Evolutionary conservation across 2,329 filamentous ascomycete species (phyloP).

Genomic region (Orbilia quercus): DNA sequence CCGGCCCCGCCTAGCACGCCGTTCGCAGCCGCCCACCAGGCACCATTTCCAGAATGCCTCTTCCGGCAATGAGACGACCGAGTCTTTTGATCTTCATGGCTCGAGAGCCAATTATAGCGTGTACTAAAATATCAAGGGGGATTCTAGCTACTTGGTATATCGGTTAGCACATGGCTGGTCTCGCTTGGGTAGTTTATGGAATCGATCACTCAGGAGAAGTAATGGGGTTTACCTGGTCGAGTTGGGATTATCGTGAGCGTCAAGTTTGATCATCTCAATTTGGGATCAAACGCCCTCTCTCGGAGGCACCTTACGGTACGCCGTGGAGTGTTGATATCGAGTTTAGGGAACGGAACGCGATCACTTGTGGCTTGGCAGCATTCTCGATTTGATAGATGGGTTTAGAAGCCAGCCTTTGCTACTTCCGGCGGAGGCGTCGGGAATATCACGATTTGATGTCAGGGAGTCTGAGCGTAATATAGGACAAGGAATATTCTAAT

Average conservation of each 20-base stretch:
- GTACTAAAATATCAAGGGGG: neutral
- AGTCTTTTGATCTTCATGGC: conserved; percentile 18
- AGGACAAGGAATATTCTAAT: conserved; percentile 1
- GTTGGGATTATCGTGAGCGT: conserved; percentile 24
- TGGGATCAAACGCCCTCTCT: conserved; percentile 30
- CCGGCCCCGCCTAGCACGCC: conserved; percentile 27
- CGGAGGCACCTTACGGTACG: neutral
- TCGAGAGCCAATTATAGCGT: conserved; percentile 23
- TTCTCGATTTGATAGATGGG: neutral
- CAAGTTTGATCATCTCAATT: conserved; percentile 18
- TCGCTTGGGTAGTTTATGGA: neutral
- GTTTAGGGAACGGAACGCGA: conserved; percentile 5
- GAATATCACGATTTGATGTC: neutral
- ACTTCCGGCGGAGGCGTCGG: conserved; percentile 7
- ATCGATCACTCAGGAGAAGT: conserved; percentile 14
- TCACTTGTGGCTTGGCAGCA: conserved; percentile 12
- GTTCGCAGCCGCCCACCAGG: conserved; percentile 44
- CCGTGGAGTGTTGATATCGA: conserved; percentile 5
- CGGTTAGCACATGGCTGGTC: conserved; percentile 25
- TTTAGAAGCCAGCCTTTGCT: conserved; percentile 8
- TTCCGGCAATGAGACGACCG: conserved; percentile 9
- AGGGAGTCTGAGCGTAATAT: conserved; percentile 3
- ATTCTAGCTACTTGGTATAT: neutral
- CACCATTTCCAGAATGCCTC: conserved; percentile 12
- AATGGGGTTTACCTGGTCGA: neutral